Percentiles rank a stretch among this genome's conserved stretches.
phyloP scores from a whole-genome alignment of 1,139 yeast species.

The Blastobotrys petasosporus region DNA sequence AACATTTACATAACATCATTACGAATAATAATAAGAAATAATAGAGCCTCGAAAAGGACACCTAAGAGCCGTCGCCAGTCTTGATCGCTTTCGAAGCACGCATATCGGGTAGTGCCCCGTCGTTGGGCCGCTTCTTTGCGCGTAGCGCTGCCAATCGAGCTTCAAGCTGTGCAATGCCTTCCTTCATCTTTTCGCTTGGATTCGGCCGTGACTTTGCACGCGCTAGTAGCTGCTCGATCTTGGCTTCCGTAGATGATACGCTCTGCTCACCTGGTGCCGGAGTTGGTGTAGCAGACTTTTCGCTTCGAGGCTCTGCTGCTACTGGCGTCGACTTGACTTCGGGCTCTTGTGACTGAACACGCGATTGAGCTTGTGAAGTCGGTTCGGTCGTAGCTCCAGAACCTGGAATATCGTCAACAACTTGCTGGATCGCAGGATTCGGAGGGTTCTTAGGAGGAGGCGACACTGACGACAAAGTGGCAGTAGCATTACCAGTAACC shows the following conservation, averaged over 20 bases:
- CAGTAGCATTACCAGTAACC: background rate
- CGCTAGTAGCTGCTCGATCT: conserved; percentile 3
- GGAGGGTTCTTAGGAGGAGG: background rate
- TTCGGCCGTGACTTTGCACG: conserved; percentile 3
- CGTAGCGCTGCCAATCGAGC: background rate
- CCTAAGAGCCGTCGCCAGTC: background rate
- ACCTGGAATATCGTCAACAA: background rate
- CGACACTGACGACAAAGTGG: background rate
- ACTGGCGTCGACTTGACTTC: background rate
- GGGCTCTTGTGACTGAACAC: background rate
- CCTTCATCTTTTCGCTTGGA: background rate
- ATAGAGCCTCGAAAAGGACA: background rate
- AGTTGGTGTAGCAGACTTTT: background rate
- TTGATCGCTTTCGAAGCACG: background rate
- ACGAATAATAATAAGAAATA: conserved; percentile 1
- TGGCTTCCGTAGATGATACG: background rate
- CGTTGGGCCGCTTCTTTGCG: conserved; percentile 2
- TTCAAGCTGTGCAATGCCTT: conserved; percentile 4
- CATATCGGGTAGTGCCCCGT: background rate
- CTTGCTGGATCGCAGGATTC: background rate
- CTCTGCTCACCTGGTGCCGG: too few species aligned
- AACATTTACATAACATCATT: background rate
- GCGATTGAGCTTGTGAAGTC: too few species aligned
- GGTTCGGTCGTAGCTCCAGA: too few species aligned
- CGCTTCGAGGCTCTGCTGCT: too few species aligned